A percentile compares a stretch with the other conserved stretches of the same genome.
Evolutionary conservation across 495 filamentous ascomycete genomes (phyloP).

Genomic region (Penicillium egyptiacum): DNA sequence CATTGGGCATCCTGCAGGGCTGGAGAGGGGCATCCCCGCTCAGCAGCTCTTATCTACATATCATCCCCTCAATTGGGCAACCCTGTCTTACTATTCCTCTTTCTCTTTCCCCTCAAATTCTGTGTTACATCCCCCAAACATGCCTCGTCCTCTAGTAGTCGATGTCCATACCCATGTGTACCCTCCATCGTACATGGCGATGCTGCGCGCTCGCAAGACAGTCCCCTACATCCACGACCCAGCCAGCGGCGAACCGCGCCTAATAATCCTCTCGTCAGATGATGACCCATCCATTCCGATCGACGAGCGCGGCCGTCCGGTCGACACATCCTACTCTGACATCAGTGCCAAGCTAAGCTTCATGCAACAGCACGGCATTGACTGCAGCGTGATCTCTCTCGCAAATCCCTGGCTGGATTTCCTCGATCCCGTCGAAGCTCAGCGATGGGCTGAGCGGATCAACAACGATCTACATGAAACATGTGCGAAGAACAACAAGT

Average conservation of each 20-base stretch:
- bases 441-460: constrained; percentile 59
- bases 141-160: constrained; percentile 54
- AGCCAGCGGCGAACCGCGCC: constrained; percentile 56
- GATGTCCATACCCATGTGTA: constrained; percentile 97
- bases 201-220: constrained; percentile 70
- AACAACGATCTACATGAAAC: constrained; percentile 75
- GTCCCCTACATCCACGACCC: constrained; percentile 80
- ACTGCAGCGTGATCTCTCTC: constrained; percentile 81
- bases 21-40: constrained; percentile 14
- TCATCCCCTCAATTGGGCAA: constrained; percentile 4
- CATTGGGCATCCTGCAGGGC: neutral
- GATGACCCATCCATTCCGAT: constrained; percentile 55
- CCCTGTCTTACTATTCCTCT: neutral
- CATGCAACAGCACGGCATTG: constrained; percentile 82
- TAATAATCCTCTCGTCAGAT: constrained; percentile 75
- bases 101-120: neutral
- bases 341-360: constrained; percentile 75
- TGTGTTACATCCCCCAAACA: constrained; percentile 13
- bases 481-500: constrained; percentile 58
- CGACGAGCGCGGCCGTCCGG: constrained; percentile 62
- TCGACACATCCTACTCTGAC: constrained; percentile 73
- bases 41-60: constrained; percentile 20
- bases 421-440: constrained; percentile 60
- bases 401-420: constrained; percentile 98
- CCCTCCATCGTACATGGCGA: constrained; percentile 75